Evolutionary conservation across 1,284 basidiomycete species (phyloP).

Genomic region (Cerrena zonata): DNA sequence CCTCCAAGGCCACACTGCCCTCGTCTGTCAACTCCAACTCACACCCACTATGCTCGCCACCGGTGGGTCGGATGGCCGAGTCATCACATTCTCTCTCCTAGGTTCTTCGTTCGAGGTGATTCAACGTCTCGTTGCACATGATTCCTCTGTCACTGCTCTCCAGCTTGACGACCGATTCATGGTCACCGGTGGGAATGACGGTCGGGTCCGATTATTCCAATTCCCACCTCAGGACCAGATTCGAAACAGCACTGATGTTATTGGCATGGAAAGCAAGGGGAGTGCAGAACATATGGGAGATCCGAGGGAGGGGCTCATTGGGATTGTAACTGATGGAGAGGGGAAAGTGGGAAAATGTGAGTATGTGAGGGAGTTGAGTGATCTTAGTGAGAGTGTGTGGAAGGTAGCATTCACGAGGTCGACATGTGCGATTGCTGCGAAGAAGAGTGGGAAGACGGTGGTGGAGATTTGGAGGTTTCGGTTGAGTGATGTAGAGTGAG

Average conservation of each 20-base stretch:
- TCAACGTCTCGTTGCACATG: conserved; percentile 74
- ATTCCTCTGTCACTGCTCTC: conserved; percentile 84
- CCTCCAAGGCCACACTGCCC: conserved; percentile 88
- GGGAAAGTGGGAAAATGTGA: conserved; percentile 43
- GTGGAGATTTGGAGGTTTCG: conserved; percentile 81
- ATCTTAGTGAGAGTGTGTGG: conserved; percentile 82
- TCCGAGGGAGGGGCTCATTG: background rate
- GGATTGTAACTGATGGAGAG: background rate
- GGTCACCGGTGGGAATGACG: conserved; percentile 85
- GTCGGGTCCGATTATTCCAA: conserved; percentile 84
- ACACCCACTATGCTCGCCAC: conserved; percentile 73
- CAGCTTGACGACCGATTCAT: conserved; percentile 83
- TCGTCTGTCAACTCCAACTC: conserved; percentile 91
- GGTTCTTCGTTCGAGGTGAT: conserved; percentile 30
- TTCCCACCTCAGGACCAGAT: too few relatives aligned
- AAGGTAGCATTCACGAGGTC: conserved; percentile 77
- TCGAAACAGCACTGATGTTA: too few relatives aligned
- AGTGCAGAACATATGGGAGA: background rate
- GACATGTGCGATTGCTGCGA: conserved; percentile 79
- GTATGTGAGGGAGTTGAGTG: conserved; percentile 72
- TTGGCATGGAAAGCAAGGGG: too few relatives aligned
- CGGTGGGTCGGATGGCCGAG: conserved; percentile 89
- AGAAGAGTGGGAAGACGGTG: conserved; percentile 79
- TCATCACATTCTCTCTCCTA: conserved; percentile 80
- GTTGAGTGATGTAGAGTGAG: too few relatives aligned